Percentiles rank a stretch among this genome's conserved stretches.
phyloP scores from a whole-genome alignment of 1,284 basidiomycete genomes.

The Apiotrichum gracile region DNA sequence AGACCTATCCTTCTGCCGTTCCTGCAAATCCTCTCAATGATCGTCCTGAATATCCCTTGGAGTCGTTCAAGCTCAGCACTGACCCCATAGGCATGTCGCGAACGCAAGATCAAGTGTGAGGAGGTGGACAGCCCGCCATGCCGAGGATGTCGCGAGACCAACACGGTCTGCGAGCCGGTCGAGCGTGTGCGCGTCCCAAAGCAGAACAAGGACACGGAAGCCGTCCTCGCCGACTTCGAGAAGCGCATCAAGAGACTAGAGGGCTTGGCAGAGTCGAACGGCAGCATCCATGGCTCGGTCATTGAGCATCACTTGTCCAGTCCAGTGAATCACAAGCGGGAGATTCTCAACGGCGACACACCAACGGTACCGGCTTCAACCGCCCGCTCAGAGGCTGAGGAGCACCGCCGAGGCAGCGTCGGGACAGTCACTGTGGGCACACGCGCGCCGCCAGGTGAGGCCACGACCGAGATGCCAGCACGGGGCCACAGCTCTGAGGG shows the following conservation, averaged over 20 bases:
- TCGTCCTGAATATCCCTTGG: no score
- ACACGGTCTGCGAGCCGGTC: constrained; percentile 7
- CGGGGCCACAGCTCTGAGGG: neutral
- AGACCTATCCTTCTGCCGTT: no score
- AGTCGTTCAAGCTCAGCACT: neutral
- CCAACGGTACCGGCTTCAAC: no score
- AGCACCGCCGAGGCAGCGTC: neutral
- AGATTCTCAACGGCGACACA: neutral
- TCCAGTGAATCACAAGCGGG: neutral
- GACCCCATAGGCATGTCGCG: constrained; percentile 1
- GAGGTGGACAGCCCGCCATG: constrained; percentile 5
- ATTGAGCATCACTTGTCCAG: neutral
- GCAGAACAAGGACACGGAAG: neutral
- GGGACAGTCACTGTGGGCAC: neutral
- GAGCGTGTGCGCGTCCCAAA: neutral
- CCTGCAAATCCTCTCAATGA: no score
- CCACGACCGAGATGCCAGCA: neutral
- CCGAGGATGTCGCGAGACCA: constrained; percentile 4
- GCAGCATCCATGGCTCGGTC: neutral
- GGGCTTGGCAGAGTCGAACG: neutral
- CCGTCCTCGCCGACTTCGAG: neutral
- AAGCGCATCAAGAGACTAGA: constrained; percentile 3
- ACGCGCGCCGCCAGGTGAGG: neutral
- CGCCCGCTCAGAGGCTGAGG: neutral
- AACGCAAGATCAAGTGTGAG: constrained; percentile 11